A percentile compares a stretch with the other conserved stretches of the same genome.
These are phyloP conservation scores for Aspergillus baeticus DNA, from an alignment of 495 filamentous ascomycete species.

Conservation along the genomic window DNA sequence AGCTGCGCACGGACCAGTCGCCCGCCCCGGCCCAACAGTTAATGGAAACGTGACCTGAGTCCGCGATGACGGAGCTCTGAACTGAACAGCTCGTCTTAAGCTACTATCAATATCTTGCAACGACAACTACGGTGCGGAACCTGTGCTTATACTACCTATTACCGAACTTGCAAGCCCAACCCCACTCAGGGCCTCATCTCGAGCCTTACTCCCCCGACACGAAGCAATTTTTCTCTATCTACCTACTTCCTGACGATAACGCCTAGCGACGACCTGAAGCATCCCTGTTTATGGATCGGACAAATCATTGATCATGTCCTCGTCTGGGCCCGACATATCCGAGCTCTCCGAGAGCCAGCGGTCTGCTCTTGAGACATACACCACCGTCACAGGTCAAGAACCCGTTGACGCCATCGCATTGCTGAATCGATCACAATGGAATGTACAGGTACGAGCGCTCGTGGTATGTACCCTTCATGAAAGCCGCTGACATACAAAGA, in stretches of 20 bases:
- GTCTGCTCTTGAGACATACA: conserved; percentile 81
- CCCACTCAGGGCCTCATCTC: not conserved
- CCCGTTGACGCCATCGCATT: conserved; percentile 74
- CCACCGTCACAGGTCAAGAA: conserved; percentile 82
- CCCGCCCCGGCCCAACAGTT: conserved; percentile 2
- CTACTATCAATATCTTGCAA: not conserved
- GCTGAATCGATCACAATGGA: conserved; percentile 88
- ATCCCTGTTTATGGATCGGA: conserved; percentile 18
- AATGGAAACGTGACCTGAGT: conserved; percentile 12
- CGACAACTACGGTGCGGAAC: not conserved
- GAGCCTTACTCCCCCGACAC: not conserved
- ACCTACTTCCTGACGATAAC: not conserved
- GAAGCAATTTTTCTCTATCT: not conserved
- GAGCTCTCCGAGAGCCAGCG: conserved; percentile 75
- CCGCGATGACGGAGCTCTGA: conserved; percentile 23
- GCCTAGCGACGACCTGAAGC: not conserved
- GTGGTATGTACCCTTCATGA: not conserved
- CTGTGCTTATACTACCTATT: not conserved
- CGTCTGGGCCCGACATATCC: conserved; percentile 56
- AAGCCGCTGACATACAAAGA: conserved; percentile 47
- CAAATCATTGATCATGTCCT: conserved; percentile 36
- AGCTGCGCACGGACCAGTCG: conserved; percentile 14
- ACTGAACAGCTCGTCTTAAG: conserved; percentile 7
- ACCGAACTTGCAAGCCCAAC: not conserved
- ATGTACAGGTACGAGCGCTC: conserved; percentile 66